Evolutionary conservation across 2,329 filamentous ascomycete species (phyloP), one percentile per base, ranked within the genome.

Genomic region (Colletotrichum karsti): DNA sequence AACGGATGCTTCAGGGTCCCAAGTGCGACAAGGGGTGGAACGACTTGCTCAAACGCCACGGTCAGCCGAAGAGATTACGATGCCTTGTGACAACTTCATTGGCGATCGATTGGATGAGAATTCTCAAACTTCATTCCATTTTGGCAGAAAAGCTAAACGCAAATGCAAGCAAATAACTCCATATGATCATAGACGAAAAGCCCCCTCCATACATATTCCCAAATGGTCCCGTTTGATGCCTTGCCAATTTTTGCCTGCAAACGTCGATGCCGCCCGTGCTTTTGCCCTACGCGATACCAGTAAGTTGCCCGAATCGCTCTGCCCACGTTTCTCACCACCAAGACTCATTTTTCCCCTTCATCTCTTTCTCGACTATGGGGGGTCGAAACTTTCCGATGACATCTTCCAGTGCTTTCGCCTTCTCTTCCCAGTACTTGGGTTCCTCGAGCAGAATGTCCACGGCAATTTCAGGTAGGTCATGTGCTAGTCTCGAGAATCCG

Each of bases 1-100:
- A 58, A 68, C 35, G 64, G 56, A 12, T 69, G 67, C 7, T 59
- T 57, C 44, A 51, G 67, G 10, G 58, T 67, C 18, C 50, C 63
- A 4, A 63, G 63, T 2, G 12, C 18, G 7, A 22, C 50, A 5
- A 48, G 63, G 15, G 63, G 63, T 7, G 63, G 58, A 7, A 51
- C 63, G 7, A 63, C 63, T 7, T 67, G 63, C 50, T 67, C 58
- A 4, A 67, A 67, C 13, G 41, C 35, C 5, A 67, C 50, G 2
- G 20, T 63, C 2, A 55, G 57, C 4, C 48, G 58, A 9, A 55
- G 58, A 12, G 63, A 67, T 18, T 28, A 63, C 6, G 63, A 63
- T 4, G 33, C 41, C 10, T 15, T 67, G 8, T 67, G 35, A 55
- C 12, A 2, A 1, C 5, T 13, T 18, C 26, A 8, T 8, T 12